These are phyloP conservation scores for Yamadazyma friedrichii DNA, from an alignment of 1,139 yeast genomes.

Conservation along the genomic window DNA sequence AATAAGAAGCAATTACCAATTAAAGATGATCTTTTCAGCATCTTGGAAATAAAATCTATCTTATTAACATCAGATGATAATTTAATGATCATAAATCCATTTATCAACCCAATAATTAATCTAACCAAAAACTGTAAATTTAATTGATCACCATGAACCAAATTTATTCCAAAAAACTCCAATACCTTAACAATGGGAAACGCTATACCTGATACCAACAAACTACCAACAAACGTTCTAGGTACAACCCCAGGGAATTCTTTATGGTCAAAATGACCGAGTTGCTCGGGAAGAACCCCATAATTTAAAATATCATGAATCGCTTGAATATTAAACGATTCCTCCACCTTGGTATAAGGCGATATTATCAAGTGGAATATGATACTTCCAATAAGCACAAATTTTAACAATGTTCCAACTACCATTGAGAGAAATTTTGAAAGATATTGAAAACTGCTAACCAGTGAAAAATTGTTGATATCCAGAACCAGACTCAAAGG, in stretches of 20 bases:
- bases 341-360: slow-evolving; percentile 92
- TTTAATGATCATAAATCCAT: slow-evolving; percentile 30
- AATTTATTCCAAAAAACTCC: slow-evolving; percentile 17
- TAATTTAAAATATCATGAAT: slow-evolving; percentile 73
- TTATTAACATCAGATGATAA: slow-evolving; percentile 26
- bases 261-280: slow-evolving; percentile 63
- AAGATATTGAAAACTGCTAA: too few species aligned
- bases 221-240: slow-evolving; percentile 78
- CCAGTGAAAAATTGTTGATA: too few species aligned
- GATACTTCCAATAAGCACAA: slow-evolving; percentile 1
- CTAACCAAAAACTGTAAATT: slow-evolving; percentile 52
- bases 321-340: slow-evolving; percentile 89
- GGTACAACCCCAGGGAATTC: slow-evolving; percentile 90
- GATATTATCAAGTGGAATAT: slow-evolving; percentile 49
- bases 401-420: neutral
- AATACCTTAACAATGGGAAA: slow-evolving; percentile 21
- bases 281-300: slow-evolving; percentile 47
- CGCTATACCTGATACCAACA: slow-evolving; percentile 45
- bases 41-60: slow-evolving; percentile 25
- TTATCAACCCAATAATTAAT: slow-evolving; percentile 52
- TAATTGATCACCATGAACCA: slow-evolving; percentile 29
- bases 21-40: slow-evolving; percentile 13
- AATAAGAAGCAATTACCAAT: slow-evolving; percentile 60
- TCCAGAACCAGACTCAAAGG: too few species aligned
- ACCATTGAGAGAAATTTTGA: too few species aligned